A percentile compares a stretch with the other conserved stretches of the same genome.
Evolutionary conservation across 768 basidiomycete species (phyloP).

Genomic region (Phanerodontia chrysosporium): DNA sequence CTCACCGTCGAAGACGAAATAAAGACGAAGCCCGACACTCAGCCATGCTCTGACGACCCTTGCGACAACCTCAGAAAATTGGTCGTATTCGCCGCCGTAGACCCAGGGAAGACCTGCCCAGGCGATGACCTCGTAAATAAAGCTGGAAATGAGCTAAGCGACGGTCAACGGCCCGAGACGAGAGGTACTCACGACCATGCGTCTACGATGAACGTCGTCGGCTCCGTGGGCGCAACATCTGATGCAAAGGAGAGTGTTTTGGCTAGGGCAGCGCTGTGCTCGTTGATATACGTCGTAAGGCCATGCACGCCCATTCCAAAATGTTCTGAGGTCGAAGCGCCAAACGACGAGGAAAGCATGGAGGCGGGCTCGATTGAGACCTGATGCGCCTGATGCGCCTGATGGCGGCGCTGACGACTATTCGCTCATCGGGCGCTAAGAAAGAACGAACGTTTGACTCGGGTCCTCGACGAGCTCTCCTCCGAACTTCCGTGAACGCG

Average conservation of each 20-base stretch:
- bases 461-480: not conserved
- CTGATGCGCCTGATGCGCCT: too few relatives aligned
- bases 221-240: not conserved
- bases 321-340: not conserved
- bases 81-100: conserved; percentile 76
- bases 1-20: conserved; percentile 84
- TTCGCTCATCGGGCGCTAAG: not conserved
- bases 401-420: too few relatives aligned
- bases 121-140: conserved; percentile 67
- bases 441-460: not conserved
- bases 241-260: conserved; percentile 30
- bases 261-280: conserved; percentile 38
- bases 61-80: conserved; percentile 46
- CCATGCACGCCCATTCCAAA: conserved; percentile 48
- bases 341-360: not conserved
- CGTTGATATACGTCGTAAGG: conserved; percentile 46
- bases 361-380: not conserved
- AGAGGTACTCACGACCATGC: conserved; percentile 75
- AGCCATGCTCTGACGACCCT: conserved; percentile 65
- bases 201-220: conserved; percentile 63
- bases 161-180: conserved; percentile 6
- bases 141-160: conserved; percentile 37
- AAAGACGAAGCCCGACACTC: conserved; percentile 54
- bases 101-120: conserved; percentile 72
- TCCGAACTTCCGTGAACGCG: not conserved